Evolutionary conservation across 2,329 filamentous ascomycete genomes (phyloP), one percentile per base, ranked within the genome.

Genomic region (Fusarium nodosum): DNA sequence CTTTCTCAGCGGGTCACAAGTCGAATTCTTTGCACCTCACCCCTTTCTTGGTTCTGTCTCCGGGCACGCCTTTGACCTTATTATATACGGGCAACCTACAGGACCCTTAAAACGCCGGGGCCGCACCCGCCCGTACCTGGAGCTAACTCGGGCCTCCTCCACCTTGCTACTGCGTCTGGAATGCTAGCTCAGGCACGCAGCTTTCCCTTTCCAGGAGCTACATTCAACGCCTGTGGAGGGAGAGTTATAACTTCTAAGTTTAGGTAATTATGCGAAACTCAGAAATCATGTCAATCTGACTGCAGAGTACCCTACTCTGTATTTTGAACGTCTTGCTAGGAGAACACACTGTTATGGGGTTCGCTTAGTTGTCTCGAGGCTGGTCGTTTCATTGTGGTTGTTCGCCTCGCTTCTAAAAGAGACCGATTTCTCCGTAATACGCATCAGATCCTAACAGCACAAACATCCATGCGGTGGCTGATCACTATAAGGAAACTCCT

Each of bases 101-200:
- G 41, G 63, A 55, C 60, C 66, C 65, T 46, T 57, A 46, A 52
- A 65, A 47, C 12, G 24, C 38, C 60, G 41, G 50, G 50, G 26
- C 54, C 62, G 48, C 30, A 66, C 45, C 53, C 58, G 48, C 38
- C 44, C 44, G 57, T 62, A 44, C 63, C 56, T 67, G 57, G 39
- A 69, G 62, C 62, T 70, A 69, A 51, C 53, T 56, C 22, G 45
- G 60, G 54, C 45, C 50, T 64, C 64, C 53, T 51, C 55, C 41
- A 34, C 36, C 33, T 52, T 41, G 22, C 45, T 41, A 18, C 20
- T n/a, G 55, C 10, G 41, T 52, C 38, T 53, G 66, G 44, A 66
- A 67, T 57, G 62, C 42, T 63, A 54, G 48, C 39, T 57, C 56
- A 62, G 51, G 60, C 46, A 69, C 61, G 26, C 33, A 62, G 34